Evolutionary conservation across 2,329 filamentous ascomycete species (phyloP).

Genomic region (Epichloe baconii): DNA sequence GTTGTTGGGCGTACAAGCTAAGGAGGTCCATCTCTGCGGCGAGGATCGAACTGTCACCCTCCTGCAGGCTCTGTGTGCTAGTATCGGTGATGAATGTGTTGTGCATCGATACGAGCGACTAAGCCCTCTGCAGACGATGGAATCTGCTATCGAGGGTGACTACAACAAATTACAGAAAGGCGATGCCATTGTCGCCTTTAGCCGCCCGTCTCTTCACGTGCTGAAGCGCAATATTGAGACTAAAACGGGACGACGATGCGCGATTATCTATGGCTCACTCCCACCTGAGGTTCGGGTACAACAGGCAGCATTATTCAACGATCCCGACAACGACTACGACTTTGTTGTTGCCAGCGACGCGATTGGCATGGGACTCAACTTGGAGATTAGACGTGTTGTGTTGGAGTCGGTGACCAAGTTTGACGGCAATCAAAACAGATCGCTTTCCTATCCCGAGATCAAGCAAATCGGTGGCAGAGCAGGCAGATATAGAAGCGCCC

Average conservation of each 20-base stretch:
- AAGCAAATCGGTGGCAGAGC: conserved; percentile 94
- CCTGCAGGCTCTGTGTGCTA: conserved; percentile 62
- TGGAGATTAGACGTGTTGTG: conserved; percentile 82
- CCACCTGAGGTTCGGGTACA: conserved; percentile 87
- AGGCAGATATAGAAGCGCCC: conserved; percentile 66
- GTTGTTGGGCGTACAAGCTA: conserved; percentile 71
- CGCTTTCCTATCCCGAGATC: conserved; percentile 61
- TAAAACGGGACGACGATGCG: conserved; percentile 64
- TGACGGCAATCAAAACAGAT: conserved; percentile 43
- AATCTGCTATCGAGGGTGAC: conserved; percentile 47
- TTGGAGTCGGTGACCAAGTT: conserved; percentile 70
- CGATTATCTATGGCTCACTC: conserved; percentile 83
- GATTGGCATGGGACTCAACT: conserved; percentile 92
- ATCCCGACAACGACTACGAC: conserved; percentile 91
- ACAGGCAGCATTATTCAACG: conserved; percentile 88
- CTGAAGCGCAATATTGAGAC: conserved; percentile 68
- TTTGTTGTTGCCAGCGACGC: conserved; percentile 88
- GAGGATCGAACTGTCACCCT: conserved; percentile 73
- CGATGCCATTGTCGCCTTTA: conserved; percentile 83
- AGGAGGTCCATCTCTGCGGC: conserved; percentile 86
- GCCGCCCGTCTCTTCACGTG: conserved; percentile 65
- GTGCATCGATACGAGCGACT: conserved; percentile 77
- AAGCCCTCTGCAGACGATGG: conserved; percentile 59
- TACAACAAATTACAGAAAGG: conserved; percentile 66
- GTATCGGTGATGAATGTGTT: conserved; percentile 68